These are phyloP conservation scores for Fragilariopsis cylindrus DNA, from an alignment of 108 stramenopile genomes.

Conservation along the genomic window DNA sequence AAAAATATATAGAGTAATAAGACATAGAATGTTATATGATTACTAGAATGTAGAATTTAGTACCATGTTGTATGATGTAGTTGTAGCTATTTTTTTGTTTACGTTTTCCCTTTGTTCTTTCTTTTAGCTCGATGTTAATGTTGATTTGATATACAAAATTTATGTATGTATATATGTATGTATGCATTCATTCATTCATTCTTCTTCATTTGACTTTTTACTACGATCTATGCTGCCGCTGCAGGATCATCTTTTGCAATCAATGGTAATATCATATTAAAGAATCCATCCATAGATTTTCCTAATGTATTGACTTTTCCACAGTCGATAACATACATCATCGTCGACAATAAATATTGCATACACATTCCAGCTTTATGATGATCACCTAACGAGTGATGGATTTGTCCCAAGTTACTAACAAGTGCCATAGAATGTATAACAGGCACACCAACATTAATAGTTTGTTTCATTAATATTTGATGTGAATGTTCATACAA, in stretches of 20 bases:
- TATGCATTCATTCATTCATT: no score
- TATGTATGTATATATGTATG: no score
- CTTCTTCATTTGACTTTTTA: no score
- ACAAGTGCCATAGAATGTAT: constrained; percentile 39
- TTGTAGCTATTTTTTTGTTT: no score
- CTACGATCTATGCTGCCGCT: constrained; percentile 13
- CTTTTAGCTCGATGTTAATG: no score
- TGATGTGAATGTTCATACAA: constrained; percentile 33
- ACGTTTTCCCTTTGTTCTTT: no score
- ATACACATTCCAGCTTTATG: constrained; percentile 24
- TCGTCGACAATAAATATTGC: constrained; percentile 30
- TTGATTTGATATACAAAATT: no score
- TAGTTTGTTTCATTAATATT: constrained; percentile 18
- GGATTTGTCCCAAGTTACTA: constrained; percentile 40
- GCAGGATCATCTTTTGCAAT: constrained; percentile 10
- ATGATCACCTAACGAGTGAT: constrained; percentile 27
- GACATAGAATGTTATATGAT: no score
- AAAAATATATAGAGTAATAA: no score
- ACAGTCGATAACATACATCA: constrained; percentile 31
- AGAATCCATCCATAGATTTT: constrained; percentile 26
- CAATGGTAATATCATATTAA: constrained; percentile 25
- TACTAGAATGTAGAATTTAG: no score
- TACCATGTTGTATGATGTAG: no score
- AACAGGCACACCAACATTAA: constrained; percentile 20
- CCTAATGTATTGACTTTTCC: constrained; percentile 8